Percentiles rank a stretch among this genome's conserved stretches.
Evolutionary conservation across 768 basidiomycete genomes (phyloP).

Genomic region (Suillus spraguei): DNA sequence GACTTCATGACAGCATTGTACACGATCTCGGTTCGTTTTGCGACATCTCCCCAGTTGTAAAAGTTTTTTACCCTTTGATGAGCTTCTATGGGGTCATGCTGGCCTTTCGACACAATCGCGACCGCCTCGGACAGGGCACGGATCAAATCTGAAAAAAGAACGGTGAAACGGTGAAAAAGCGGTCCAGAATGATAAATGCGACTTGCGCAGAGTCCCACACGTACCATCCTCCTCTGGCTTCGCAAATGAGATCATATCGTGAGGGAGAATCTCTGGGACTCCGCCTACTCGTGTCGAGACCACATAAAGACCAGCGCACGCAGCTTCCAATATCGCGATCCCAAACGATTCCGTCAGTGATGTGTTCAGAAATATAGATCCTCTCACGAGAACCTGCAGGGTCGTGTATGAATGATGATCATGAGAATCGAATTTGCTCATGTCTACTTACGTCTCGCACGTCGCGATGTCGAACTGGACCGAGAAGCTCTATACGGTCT

Average conservation of each 20-base stretch:
- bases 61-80: constrained; percentile 80
- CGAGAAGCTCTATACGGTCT: constrained; percentile 89
- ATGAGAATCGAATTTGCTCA: background rate
- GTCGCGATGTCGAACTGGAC: constrained; percentile 76
- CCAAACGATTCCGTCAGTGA: constrained; percentile 97
- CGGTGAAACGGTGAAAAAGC: background rate
- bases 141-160: constrained; percentile 67
- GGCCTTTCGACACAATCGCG: constrained; percentile 59
- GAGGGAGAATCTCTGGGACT: constrained; percentile 91
- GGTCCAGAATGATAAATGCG: background rate
- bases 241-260: constrained; percentile 95
- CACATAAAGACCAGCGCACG: constrained; percentile 91
- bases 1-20: constrained; percentile 70
- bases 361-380: constrained; percentile 93
- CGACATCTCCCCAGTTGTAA: constrained; percentile 85
- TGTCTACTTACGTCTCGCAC: constrained; percentile 68
- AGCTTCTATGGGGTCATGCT: constrained; percentile 74
- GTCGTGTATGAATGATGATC: constrained; percentile 2
- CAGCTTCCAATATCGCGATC: constrained; percentile 96
- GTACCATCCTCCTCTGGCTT: constrained; percentile 91
- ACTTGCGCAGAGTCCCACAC: constrained; percentile 20
- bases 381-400: constrained; percentile 75
- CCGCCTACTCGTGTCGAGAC: constrained; percentile 95
- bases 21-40: constrained; percentile 80
- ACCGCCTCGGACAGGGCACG: constrained; percentile 84